Base-by-base conservation (phyloP, 768 basidiomycete species). In the Omphalotus guepiniiformis region DNA sequence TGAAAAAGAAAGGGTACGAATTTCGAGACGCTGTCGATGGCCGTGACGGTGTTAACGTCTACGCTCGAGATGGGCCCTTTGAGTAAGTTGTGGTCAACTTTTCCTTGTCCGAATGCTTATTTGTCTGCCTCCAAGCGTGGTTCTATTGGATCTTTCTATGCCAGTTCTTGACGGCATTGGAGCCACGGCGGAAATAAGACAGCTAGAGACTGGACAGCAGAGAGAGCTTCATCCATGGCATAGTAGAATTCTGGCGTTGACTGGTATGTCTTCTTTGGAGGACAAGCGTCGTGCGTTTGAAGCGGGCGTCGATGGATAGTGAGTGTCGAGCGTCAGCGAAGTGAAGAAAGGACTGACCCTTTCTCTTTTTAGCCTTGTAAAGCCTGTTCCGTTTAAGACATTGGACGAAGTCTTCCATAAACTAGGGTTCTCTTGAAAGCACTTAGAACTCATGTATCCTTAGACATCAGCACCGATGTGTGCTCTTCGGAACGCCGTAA, bases 231-330 rank as follows among this genome's bases (percentile, higher is more conserved):
- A 53, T 15, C 50, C 38, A 34, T 47, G 34, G 23, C 50, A 60
- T 9, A 66, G 78, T 16, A 75, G 82, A 49, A 93, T 96, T 42
- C 71, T 96, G 38, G 94, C 93, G 3, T 68, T 97, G 48, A 96
- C 93, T 1, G 94, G 94, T 18, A 86, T 92, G 82, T 94, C 94
- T 15, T 91, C 93, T 6, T 65, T 88, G 4, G 94, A 96, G 60
- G 92, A 97, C 63, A 95, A 94, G 63, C 77, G 89, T 19, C 76
- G 80, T 55, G 94, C 94, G 1, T 95, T 95, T 53, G 85, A 89
- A 37, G 89, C 88, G 42, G 94, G 94, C 1, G 92, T 97, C 42
- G 90, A 96, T 54, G 93, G 94, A 69, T 95, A 95, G 92, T 94
- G 59, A 54, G 90, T 82, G n/a, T 6, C 37, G 26, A 16, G 27